Conservation (phyloP, 257 asterid genomes). For the Striga asiatica region DNA sequence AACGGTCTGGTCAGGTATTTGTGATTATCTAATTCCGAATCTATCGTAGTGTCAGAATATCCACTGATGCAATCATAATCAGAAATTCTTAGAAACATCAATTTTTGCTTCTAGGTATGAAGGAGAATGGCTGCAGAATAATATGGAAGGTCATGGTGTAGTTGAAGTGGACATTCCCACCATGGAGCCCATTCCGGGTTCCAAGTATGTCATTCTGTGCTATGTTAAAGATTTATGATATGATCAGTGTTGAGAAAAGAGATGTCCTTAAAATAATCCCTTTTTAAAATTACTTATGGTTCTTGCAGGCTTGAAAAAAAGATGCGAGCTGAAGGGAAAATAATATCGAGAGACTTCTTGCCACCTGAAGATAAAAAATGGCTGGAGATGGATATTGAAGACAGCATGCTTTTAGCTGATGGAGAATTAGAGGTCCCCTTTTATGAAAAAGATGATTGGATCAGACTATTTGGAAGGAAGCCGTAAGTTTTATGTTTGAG, state of each 20-base stretch:
- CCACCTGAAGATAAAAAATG: conserved; percentile 89
- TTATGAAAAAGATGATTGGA: conserved; percentile 76
- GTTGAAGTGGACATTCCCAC: conserved; percentile 93
- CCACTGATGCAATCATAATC: background rate
- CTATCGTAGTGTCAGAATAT: background rate
- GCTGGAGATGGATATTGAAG: conserved; percentile 97
- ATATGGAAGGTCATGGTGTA: conserved; percentile 98
- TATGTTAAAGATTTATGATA: background rate
- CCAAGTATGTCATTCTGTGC: conserved; percentile 46
- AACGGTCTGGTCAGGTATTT: conserved; percentile 86
- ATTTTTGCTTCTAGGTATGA: conserved; percentile 52
- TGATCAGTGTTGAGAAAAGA: conserved; percentile 3
- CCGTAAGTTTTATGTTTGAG: conserved; percentile 60
- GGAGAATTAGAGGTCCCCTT: conserved; percentile 67
- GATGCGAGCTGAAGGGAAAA: conserved; percentile 86
- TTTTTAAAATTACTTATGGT: conserved; percentile 9
- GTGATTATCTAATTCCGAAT: background rate
- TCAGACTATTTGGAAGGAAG: conserved; percentile 51
- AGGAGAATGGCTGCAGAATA: conserved; percentile 95
- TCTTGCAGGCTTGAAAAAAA: conserved; percentile 74
- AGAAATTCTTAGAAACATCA: background rate
- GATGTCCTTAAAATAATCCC: conserved; percentile 4
- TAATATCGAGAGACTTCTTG: conserved; percentile 79
- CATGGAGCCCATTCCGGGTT: conserved; percentile 80
- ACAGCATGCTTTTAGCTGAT: conserved; percentile 43